Base-by-base conservation (phyloP, 192 early-diverging fungal genomes). In the Gonapodya sp. region DNA sequence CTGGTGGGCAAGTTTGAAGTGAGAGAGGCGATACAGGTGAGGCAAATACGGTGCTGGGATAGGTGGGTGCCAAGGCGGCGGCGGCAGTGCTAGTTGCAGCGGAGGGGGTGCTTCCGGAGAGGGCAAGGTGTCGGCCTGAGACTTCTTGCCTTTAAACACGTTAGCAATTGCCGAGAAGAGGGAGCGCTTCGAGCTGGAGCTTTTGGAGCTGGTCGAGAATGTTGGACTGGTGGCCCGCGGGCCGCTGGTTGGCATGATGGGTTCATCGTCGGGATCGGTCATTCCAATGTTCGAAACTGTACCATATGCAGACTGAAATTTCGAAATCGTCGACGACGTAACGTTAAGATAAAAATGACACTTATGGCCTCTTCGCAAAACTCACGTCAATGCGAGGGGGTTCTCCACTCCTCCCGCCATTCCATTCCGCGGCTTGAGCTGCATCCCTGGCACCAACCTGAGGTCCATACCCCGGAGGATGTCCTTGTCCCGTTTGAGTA, bases 61-160 rank as follows among this genome's bases (percentile, higher is more conserved):
- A 16, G 46, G 46, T 16, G 46, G 46, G 46, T 64, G 46, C 46
- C 46, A 64, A 8, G 46, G 46, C 46, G 46, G 46, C 46, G 46
- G 46, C 8, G 46, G 46, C 8, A 64, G 46, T 24, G 46, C 24
- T 24, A 16, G 46, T 8, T 8, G 8, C 24, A 24, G 46, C 46
- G 8, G 46, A 64, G 46, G 46, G 46, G 46, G 46, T 64, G 46
- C 46, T 64, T 64, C 46, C 46, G 46, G 46, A 24, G 46, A 64
- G 24, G 46, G 46, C 46, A 24, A 16, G 24, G 8, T 64, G 24
- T 64, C 46, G 46, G 46, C 8, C 46, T 64, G 46, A 24, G 46
- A 64, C 46, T 64, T 64, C 46, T 64, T 64, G 8, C 46, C 46
- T 64, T 64, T 64, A 64, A 64, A 64, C 46, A 64, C 46, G 46